phyloP scores from a whole-genome alignment of 2,329 filamentous ascomycete genomes.

The Colletotrichum sp. region DNA sequence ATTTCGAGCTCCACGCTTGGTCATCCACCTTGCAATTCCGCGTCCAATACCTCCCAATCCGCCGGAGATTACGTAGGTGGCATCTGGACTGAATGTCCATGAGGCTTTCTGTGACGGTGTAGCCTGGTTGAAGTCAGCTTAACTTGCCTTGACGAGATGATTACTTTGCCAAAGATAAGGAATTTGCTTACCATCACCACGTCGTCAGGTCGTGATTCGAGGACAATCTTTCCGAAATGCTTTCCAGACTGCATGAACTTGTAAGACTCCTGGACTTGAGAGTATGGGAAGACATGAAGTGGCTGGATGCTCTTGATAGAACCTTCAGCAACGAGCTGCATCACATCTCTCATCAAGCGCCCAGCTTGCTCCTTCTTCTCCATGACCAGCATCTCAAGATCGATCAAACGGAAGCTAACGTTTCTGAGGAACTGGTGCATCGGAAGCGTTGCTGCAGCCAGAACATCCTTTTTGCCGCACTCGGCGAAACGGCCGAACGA shows the following conservation, averaged over 20 bases:
- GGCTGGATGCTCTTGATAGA: slow-evolving; percentile 7
- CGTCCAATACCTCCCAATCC: slow-evolving; percentile 32
- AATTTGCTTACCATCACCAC: background rate
- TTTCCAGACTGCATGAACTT: slow-evolving; percentile 42
- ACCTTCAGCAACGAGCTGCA: background rate
- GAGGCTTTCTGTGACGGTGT: background rate
- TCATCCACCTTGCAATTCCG: slow-evolving; percentile 28
- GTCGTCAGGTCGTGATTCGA: background rate
- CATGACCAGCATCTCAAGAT: slow-evolving; percentile 27
- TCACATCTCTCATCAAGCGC: slow-evolving; percentile 2
- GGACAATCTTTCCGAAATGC: slow-evolving; percentile 47
- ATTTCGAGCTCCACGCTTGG: slow-evolving; percentile 28
- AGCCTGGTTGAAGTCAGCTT: background rate
- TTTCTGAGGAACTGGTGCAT: slow-evolving; percentile 47
- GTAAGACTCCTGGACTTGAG: slow-evolving; percentile 39
- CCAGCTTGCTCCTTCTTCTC: slow-evolving; percentile 18
- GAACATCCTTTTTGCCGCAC: slow-evolving; percentile 43
- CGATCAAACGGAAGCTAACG: slow-evolving; percentile 37
- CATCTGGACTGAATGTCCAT: slow-evolving; percentile 20
- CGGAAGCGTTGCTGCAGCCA: slow-evolving; percentile 42
- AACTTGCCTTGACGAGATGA: background rate
- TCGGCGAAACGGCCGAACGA: slow-evolving; percentile 44
- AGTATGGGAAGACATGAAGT: slow-evolving; percentile 23
- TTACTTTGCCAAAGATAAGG: background rate
- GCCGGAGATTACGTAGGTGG: slow-evolving; percentile 33